These are phyloP conservation scores for Podospora didyma DNA, from an alignment of 495 filamentous ascomycete genomes.

Conservation along the genomic window DNA sequence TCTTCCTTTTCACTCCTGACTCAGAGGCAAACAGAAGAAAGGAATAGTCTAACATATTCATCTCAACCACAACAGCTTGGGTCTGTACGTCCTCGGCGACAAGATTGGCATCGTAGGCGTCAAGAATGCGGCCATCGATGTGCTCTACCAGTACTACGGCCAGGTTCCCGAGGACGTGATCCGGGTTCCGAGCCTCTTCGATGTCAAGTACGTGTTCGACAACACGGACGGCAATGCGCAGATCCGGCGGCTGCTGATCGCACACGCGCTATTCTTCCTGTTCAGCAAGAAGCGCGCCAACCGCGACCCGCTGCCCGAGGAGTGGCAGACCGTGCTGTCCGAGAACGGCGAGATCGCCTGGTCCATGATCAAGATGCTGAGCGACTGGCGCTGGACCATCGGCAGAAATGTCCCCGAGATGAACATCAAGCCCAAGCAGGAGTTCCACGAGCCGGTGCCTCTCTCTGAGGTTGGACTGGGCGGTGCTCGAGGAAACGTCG, in stretches of 20 bases:
- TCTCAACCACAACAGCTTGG: constrained; percentile 11
- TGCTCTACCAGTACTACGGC: constrained; percentile 12
- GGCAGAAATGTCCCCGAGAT: constrained; percentile 22
- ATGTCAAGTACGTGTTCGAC: constrained; percentile 23
- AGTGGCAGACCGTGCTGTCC: constrained; percentile 15
- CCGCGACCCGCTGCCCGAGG: constrained; percentile 4
- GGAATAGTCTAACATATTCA: not conserved
- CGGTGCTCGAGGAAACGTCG: not conserved
- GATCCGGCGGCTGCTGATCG: constrained; percentile 22
- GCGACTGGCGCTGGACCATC: constrained; percentile 28
- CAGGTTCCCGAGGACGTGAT: not conserved
- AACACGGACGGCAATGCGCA: constrained; percentile 15
- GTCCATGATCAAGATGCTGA: constrained; percentile 21
- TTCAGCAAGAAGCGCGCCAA: constrained; percentile 12
- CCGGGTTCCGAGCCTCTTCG: constrained; percentile 10
- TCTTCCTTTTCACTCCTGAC: not conserved
- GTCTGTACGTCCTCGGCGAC: constrained; percentile 24
- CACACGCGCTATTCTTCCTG: constrained; percentile 20
- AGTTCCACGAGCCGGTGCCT: constrained; percentile 21
- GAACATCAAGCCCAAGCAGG: constrained; percentile 17
- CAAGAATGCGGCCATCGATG: constrained; percentile 14
- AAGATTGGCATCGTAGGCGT: constrained; percentile 16
- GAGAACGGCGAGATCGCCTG: constrained; percentile 4
- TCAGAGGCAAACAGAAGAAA: not conserved
- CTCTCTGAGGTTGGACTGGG: not conserved